Percentiles rank a stretch among this genome's conserved stretches.
phyloP scores from a whole-genome alignment of 106 monocot species.

The Phalaenopsis equestris region DNA sequence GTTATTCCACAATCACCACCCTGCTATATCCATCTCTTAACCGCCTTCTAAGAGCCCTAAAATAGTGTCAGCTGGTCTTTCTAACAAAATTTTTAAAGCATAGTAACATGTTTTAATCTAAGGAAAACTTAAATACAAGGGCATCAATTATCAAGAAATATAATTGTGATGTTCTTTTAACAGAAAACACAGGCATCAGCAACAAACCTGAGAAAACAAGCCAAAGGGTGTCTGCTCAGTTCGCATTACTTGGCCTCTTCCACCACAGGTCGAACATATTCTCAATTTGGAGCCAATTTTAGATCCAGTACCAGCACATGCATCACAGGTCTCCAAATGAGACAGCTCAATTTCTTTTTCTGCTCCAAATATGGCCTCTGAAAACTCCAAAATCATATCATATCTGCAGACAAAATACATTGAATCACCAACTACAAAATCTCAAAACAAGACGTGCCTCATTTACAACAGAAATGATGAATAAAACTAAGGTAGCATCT shows the following conservation, averaged over 20 bases:
- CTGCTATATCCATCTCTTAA: too few species aligned
- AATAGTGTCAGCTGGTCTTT: background rate
- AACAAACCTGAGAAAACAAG: conserved; percentile 80
- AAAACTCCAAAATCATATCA: conserved; percentile 80
- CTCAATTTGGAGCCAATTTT: conserved; percentile 86
- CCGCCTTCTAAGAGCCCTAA: too few species aligned
- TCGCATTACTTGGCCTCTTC: conserved; percentile 97
- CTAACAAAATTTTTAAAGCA: background rate
- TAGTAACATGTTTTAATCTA: background rate
- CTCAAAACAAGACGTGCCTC: background rate
- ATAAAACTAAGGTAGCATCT: background rate
- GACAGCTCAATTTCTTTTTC: conserved; percentile 88
- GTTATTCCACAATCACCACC: too few species aligned
- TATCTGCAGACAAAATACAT: conserved; percentile 32
- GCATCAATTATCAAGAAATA: background rate
- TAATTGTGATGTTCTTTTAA: background rate
- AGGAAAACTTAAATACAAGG: background rate
- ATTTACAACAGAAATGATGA: background rate
- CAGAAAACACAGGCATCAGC: background rate
- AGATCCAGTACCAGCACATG: conserved; percentile 76
- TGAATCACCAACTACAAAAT: background rate
- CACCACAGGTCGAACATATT: conserved; percentile 92
- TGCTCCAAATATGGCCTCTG: conserved; percentile 88
- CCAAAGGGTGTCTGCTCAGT: conserved; percentile 99
- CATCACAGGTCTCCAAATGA: conserved; percentile 90